Evolutionary conservation across 2,329 filamentous ascomycete genomes (phyloP).

Genomic region (Meredithiella fracta): DNA sequence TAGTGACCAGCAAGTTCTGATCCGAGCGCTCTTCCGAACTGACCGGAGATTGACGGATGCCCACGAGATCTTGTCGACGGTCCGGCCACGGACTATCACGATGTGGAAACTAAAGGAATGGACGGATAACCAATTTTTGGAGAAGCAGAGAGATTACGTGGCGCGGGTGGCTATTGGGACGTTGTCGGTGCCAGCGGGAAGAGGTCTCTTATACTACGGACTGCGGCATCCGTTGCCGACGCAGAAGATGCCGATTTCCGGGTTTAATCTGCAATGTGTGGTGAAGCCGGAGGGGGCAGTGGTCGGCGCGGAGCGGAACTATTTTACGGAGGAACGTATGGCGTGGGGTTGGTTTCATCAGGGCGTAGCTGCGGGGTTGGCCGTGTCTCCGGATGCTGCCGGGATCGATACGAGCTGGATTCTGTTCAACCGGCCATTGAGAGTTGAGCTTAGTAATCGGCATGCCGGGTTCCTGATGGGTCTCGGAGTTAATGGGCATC

Average conservation of each 20-base stretch:
- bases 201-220: conserved; percentile 75
- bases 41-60: conserved; percentile 83
- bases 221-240: conserved; percentile 77
- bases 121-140: conserved; percentile 74
- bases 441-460: conserved; percentile 74
- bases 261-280: conserved; percentile 80
- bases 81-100: conserved; percentile 61
- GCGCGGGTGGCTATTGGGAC: conserved; percentile 76
- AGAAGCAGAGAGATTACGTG: conserved; percentile 81
- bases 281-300: conserved; percentile 87
- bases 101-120: conserved; percentile 59
- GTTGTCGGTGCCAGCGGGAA: conserved; percentile 72
- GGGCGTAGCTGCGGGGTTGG: conserved; percentile 79
- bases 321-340: conserved; percentile 89
- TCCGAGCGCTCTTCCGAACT: conserved; percentile 75
- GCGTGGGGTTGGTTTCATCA: conserved; percentile 98
- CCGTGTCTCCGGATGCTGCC: conserved; percentile 75
- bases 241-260: conserved; percentile 75
- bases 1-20: conserved; percentile 67
- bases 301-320: conserved; percentile 74
- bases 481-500: conserved; percentile 80
- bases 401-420: conserved; percentile 99
- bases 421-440: conserved; percentile 88
- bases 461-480: conserved; percentile 88
- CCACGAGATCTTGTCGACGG: conserved; percentile 67